Percentiles rank a stretch among this genome's conserved stretches.
Evolutionary conservation across 805 yeast genomes (phyloP).

Genomic region (Myxozyma kluyveri): DNA sequence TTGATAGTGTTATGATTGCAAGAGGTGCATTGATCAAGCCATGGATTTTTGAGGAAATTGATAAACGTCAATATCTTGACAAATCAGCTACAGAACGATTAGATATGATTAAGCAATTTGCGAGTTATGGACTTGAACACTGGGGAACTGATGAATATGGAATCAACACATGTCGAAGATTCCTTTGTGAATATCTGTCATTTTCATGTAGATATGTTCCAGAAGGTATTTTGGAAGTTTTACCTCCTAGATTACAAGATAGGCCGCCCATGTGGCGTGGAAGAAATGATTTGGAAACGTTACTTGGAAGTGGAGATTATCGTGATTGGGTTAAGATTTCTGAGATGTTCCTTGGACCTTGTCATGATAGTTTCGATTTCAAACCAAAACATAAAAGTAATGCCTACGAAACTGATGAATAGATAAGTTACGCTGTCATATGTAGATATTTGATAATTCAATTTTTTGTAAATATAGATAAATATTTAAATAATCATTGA

Average conservation of each 20-base stretch:
- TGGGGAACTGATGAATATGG: slow-evolving; percentile 99
- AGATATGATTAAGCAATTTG: slow-evolving; percentile 65
- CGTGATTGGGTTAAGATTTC: slow-evolving; percentile 94
- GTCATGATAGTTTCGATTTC: slow-evolving; percentile 69
- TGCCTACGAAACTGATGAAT: slow-evolving; percentile 49
- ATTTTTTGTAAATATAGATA: no score
- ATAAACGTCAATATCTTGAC: slow-evolving; percentile 83
- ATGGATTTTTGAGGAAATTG: slow-evolving; percentile 97
- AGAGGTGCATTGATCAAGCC: slow-evolving; percentile 98
- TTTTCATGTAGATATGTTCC: slow-evolving; percentile 95
- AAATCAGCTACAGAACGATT: slow-evolving; percentile 87
- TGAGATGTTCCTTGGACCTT: slow-evolving; percentile 92
- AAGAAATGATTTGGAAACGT: slow-evolving; percentile 86
- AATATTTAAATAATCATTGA: no score
- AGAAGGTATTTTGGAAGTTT: slow-evolving; percentile 81
- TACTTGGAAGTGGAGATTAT: slow-evolving; percentile 79
- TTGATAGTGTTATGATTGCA: slow-evolving; percentile 96
- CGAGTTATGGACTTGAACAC: slow-evolving; percentile 82
- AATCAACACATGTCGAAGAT: slow-evolving; percentile 79
- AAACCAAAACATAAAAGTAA: slow-evolving; percentile 95
- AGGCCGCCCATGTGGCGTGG: slow-evolving; percentile 94
- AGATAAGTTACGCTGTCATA: no score
- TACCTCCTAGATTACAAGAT: slow-evolving; percentile 87
- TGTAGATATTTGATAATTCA: neutral
- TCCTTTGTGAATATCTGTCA: slow-evolving; percentile 88